Evolutionary conservation across 305 asterid species (phyloP).

Genomic region (Solanum hybrid): DNA sequence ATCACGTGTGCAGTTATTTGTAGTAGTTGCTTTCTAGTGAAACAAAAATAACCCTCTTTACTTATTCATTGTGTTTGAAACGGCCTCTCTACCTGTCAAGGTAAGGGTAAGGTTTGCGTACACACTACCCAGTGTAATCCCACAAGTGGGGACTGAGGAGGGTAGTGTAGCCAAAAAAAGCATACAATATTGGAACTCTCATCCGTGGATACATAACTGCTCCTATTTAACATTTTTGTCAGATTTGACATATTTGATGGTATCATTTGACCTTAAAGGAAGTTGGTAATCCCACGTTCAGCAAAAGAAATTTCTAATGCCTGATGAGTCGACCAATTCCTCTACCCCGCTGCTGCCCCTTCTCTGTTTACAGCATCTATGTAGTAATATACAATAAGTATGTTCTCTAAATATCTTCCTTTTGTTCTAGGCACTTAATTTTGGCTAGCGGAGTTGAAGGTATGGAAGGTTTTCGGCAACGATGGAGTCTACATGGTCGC

Average conservation of each 20-base stretch:
- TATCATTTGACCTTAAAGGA: neutral
- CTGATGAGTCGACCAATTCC: neutral
- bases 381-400: neutral
- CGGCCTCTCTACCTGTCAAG: neutral
- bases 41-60: neutral
- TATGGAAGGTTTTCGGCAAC: slow-evolving; percentile 77
- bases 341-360: neutral
- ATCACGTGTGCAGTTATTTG: neutral
- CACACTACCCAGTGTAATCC: neutral
- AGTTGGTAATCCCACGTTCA: neutral
- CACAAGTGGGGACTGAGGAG: neutral
- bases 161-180: neutral
- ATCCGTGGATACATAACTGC: neutral
- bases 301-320: neutral
- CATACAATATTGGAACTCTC: neutral
- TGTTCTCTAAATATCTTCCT: neutral
- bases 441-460: slow-evolving; percentile 97
- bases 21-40: neutral
- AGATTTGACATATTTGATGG: neutral
- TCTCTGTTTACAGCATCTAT: neutral
- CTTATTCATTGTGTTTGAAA: neutral
- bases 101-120: neutral
- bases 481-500: slow-evolving; percentile 93
- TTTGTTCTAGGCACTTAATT: slow-evolving; percentile 52
- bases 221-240: neutral